Evolutionary conservation across 257 asterid genomes (phyloP).

Genomic region (Orobanche coerulescens): DNA sequence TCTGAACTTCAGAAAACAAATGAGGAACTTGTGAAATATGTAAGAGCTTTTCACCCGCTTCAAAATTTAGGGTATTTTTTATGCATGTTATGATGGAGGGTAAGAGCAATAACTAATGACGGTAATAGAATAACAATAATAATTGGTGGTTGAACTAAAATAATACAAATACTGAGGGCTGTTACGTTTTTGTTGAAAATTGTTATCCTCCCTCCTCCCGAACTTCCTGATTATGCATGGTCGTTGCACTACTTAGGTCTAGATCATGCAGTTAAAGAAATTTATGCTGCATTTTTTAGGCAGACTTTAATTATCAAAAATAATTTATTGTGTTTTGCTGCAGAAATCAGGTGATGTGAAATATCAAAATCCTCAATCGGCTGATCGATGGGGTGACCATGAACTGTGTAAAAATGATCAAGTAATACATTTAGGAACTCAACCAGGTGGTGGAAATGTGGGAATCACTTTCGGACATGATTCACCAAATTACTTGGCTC

Average conservation of each 20-base stretch:
- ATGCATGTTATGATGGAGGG: background rate
- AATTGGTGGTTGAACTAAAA: background rate
- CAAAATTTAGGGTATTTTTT: background rate
- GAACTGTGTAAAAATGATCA: conserved; percentile 34
- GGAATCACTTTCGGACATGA: conserved; percentile 38
- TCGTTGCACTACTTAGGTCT: conserved; percentile 15
- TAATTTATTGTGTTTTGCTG: conserved; percentile 16
- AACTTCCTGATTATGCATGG: conserved; percentile 8
- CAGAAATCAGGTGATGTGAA: conserved; percentile 63
- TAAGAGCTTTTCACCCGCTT: conserved; percentile 48
- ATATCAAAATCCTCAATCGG: conserved; percentile 36
- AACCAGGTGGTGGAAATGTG: conserved; percentile 34
- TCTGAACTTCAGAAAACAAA: conserved; percentile 68
- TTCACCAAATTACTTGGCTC: conserved; percentile 27
- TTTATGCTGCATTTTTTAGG: conserved; percentile 7
- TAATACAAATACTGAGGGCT: background rate
- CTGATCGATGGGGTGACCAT: conserved; percentile 41
- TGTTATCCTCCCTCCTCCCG: background rate
- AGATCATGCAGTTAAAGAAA: background rate
- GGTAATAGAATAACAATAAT: background rate
- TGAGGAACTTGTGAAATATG: conserved; percentile 68
- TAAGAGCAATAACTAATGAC: background rate
- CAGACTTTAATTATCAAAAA: background rate
- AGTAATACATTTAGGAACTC: conserved; percentile 37
- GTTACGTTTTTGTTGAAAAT: conserved; percentile 1